Percentiles rank a stretch among this genome's conserved stretches.
Conservation (phyloP, 164 flowering plant genomes). For the Berberis vulgaris region DNA sequence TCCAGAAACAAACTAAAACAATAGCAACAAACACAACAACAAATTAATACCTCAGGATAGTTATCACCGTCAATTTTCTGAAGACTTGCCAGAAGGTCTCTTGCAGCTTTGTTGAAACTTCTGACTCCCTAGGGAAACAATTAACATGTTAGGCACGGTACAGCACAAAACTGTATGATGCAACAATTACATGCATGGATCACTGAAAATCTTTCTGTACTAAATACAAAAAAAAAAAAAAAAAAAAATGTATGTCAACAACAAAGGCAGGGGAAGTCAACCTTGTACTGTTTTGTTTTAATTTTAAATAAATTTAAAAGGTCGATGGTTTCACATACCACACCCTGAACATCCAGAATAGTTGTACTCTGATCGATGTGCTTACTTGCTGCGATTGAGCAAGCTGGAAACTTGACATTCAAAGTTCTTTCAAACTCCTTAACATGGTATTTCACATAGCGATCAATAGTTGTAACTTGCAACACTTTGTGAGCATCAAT, state of each 20-base stretch:
- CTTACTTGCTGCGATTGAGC: constrained; percentile 74
- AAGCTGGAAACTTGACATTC: constrained; percentile 70
- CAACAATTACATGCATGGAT: too few species aligned
- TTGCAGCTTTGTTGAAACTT: constrained; percentile 70
- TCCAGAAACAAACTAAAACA: background rate
- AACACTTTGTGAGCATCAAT: constrained; percentile 70
- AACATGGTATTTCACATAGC: constrained; percentile 81
- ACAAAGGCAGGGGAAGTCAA: too few species aligned
- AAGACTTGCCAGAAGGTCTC: constrained; percentile 67
- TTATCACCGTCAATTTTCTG: constrained; percentile 89
- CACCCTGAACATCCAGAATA: constrained; percentile 94
- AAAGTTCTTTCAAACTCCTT: constrained; percentile 89
- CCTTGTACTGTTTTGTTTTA: too few species aligned
- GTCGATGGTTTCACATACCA: constrained; percentile 42
- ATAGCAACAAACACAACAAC: background rate
- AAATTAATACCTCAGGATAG: constrained; percentile 75
- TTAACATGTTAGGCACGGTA: constrained; percentile 2
- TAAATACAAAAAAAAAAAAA: too few species aligned
- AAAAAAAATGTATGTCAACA: too few species aligned
- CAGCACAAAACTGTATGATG: background rate
- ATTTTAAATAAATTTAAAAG: background rate
- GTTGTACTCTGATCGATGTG: constrained; percentile 93
- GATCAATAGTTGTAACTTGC: constrained; percentile 87
- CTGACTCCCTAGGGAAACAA: constrained; percentile 57
- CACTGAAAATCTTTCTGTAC: too few species aligned